Conservation (phyloP, 768 basidiomycete species). For the Tremella fuciformis region DNA sequence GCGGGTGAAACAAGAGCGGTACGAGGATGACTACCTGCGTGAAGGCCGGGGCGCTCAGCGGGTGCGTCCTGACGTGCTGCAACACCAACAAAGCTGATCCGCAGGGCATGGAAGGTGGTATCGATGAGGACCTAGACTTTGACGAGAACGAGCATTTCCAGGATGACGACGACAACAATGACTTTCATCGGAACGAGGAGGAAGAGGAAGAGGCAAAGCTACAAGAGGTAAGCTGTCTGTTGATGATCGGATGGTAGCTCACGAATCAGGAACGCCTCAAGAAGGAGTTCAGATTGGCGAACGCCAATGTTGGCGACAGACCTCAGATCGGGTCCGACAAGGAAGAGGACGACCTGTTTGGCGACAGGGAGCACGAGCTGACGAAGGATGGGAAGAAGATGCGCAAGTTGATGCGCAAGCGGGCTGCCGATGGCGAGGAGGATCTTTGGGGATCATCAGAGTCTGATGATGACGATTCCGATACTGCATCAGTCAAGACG, state of each 20-base stretch:
- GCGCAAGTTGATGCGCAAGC: constrained; percentile 36
- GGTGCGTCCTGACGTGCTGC: constrained; percentile 19
- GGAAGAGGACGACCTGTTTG: constrained; percentile 36
- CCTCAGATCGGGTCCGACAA: constrained; percentile 36
- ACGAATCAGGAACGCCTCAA: constrained; percentile 32
- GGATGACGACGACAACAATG: constrained; percentile 46
- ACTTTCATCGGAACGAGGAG: constrained; percentile 40
- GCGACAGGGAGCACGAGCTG: constrained; percentile 22
- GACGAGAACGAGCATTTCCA: constrained; percentile 43
- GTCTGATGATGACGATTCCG: constrained; percentile 25
- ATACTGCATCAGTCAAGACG: constrained; percentile 20
- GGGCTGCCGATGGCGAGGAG: constrained; percentile 21
- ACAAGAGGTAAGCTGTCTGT: constrained; percentile 23
- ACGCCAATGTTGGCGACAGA: constrained; percentile 41
- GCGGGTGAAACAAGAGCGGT: constrained; percentile 30
- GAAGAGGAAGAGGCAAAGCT: constrained; percentile 42
- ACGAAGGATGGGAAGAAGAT: constrained; percentile 38
- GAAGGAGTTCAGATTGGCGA: constrained; percentile 42
- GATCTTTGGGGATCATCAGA: constrained; percentile 29
- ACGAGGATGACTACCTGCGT: constrained; percentile 37
- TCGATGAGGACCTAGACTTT: constrained; percentile 44
- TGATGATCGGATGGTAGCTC: background rate
- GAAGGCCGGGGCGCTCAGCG: constrained; percentile 32
- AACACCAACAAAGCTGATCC: background rate
- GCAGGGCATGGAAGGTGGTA: constrained; percentile 44